phyloP scores from a whole-genome alignment of 2,329 filamentous ascomycete species.

The Penicillium aurantiogriseum region DNA sequence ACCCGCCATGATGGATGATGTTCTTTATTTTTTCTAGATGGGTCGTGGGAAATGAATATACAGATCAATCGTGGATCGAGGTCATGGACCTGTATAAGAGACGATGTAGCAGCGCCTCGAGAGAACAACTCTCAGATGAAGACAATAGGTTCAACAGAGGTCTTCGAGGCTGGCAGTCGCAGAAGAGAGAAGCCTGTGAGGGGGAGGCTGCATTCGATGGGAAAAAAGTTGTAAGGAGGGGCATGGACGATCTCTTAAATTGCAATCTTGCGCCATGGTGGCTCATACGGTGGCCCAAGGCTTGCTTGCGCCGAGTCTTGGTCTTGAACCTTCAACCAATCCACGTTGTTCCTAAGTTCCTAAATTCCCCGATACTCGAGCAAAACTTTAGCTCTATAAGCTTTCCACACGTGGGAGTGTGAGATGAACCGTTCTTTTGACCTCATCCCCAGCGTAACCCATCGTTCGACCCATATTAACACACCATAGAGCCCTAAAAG shows the following conservation, averaged over 20 bases:
- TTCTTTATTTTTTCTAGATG: neutral
- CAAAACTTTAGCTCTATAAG: too few species aligned
- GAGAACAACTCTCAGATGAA: neutral
- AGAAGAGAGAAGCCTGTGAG: neutral
- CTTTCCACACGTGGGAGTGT: neutral
- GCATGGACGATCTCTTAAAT: neutral
- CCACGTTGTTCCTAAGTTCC: neutral
- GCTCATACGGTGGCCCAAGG: neutral
- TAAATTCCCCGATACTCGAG: neutral
- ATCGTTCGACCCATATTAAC: neutral
- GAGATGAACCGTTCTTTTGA: neutral
- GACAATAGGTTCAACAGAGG: neutral
- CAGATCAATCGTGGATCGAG: slow-evolving; percentile 7
- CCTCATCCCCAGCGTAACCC: neutral
- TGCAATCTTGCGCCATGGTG: neutral
- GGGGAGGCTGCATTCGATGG: too few species aligned
- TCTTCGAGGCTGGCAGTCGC: neutral
- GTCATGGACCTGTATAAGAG: neutral
- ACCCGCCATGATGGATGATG: slow-evolving; percentile 24
- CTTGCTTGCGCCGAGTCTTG: neutral
- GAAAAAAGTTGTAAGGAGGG: too few species aligned
- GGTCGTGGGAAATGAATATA: neutral
- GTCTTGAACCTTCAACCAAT: neutral
- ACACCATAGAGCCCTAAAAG: neutral
- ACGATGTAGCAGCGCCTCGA: neutral